Evolutionary conservation across 768 basidiomycete species (phyloP).

Genomic region (Suillus hirtellus): DNA sequence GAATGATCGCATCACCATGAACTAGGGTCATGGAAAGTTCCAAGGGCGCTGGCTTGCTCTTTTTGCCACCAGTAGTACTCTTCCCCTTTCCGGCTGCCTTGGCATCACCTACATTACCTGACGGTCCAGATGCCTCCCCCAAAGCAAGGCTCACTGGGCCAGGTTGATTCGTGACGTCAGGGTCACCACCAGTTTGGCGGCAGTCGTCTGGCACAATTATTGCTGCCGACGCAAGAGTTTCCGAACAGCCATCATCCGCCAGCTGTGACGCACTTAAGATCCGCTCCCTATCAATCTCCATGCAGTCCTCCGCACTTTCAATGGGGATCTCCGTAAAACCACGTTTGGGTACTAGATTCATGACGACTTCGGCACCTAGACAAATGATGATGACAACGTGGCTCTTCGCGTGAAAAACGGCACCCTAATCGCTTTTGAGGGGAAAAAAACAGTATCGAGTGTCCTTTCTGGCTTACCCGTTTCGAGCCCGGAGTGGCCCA

Average conservation of each 20-base stretch:
- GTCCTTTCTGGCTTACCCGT: constrained; percentile 28
- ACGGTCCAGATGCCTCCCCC: not conserved
- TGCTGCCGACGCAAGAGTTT: not conserved
- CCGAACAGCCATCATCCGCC: constrained; percentile 4
- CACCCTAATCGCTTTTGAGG: constrained; percentile 23
- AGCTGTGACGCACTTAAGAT: constrained; percentile 9
- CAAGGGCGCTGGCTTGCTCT: constrained; percentile 18
- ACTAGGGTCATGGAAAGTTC: constrained; percentile 35
- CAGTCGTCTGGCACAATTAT: not conserved
- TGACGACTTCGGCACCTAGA: constrained; percentile 25
- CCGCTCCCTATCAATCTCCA: constrained; percentile 14
- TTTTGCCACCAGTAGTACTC: constrained; percentile 15
- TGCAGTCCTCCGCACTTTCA: constrained; percentile 11
- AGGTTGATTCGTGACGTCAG: not conserved
- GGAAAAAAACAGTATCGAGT: not conserved
- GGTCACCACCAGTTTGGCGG: not conserved
- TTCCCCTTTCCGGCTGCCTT: constrained; percentile 19
- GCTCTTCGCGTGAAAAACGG: constrained; percentile 23
- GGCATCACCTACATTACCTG: not conserved
- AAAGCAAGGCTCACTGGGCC: not conserved
- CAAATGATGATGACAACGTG: constrained; percentile 26
- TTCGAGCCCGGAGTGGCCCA: constrained; percentile 44
- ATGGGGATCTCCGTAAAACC: constrained; percentile 21
- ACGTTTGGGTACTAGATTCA: constrained; percentile 25
- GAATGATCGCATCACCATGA: constrained; percentile 40